Conservation (phyloP, 108 stramenopile species). For the Pseudonitzschia multiseries region DNA sequence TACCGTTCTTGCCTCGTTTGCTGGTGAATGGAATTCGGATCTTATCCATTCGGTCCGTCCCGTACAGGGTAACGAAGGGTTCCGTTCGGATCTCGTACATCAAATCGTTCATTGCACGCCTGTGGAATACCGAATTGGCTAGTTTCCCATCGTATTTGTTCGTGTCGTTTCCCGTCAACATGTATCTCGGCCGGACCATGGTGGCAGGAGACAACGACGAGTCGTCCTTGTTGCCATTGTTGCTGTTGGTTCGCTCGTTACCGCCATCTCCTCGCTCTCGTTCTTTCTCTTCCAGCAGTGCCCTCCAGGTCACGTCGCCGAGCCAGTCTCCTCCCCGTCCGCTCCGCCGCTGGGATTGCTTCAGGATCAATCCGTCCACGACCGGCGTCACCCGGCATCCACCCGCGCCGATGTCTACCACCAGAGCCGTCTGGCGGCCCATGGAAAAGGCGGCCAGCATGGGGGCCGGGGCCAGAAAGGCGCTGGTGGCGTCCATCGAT, state of each 20-base stretch:
- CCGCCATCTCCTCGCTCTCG: neutral
- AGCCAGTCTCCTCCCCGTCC: constrained; percentile 82
- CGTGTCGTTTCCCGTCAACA: constrained; percentile 24
- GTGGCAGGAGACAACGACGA: neutral
- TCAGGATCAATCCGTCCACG: constrained; percentile 74
- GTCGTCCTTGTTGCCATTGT: neutral
- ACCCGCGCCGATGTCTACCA: constrained; percentile 77
- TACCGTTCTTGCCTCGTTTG: constrained; percentile 5
- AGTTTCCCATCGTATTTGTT: constrained; percentile 8
- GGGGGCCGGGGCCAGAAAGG: constrained; percentile 74
- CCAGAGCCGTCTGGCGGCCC: constrained; percentile 77
- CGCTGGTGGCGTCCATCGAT: constrained; percentile 64
- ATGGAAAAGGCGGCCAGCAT: constrained; percentile 80
- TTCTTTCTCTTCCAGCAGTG: constrained; percentile 45
- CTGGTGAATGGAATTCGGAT: constrained; percentile 28
- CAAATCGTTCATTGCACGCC: constrained; percentile 70
- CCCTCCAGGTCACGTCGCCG: constrained; percentile 63
- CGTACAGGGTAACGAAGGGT: constrained; percentile 26
- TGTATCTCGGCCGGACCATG: constrained; percentile 51
- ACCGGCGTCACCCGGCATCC: constrained; percentile 76
- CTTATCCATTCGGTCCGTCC: constrained; percentile 17
- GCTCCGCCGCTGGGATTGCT: constrained; percentile 63
- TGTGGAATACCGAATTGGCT: constrained; percentile 46
- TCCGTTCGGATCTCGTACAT: constrained; percentile 80
- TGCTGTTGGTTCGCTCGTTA: neutral